A percentile compares a stretch with the other conserved stretches of the same genome.
Conservation (phyloP, 345 rosid genomes). For the Hevea brasiliensis region DNA sequence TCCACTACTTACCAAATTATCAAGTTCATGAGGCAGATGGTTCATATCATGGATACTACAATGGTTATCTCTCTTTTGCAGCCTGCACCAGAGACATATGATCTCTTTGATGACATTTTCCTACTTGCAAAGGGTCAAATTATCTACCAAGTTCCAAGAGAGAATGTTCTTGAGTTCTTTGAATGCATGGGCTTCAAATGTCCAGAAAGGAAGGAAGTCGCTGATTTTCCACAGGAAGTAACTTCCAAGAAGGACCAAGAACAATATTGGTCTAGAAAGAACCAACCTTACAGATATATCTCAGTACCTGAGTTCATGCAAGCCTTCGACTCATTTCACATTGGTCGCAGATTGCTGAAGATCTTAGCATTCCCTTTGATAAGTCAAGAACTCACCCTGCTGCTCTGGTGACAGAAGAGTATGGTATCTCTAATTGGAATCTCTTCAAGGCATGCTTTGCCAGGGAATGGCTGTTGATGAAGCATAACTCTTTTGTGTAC, state of each 20-base stretch:
- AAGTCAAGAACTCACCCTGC: constrained; percentile 58
- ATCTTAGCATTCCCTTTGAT: constrained; percentile 55
- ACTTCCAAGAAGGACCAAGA: constrained; percentile 74
- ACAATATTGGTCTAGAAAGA: constrained; percentile 62
- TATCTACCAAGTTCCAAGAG: constrained; percentile 73
- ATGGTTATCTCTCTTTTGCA: constrained; percentile 51
- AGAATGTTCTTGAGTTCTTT: constrained; percentile 63
- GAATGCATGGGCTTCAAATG: constrained; percentile 71
- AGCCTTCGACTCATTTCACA: constrained; percentile 52
- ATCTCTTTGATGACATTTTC: constrained; percentile 77
- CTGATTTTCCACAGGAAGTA: constrained; percentile 76
- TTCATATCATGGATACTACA: constrained; percentile 45
- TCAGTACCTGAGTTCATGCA: constrained; percentile 49
- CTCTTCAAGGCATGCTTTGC: constrained; percentile 65
- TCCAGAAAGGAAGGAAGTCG: constrained; percentile 74
- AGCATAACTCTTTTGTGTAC: constrained; percentile 39
- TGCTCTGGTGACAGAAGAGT: constrained; percentile 62
- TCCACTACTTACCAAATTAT: constrained; percentile 50
- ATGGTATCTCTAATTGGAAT: constrained; percentile 66
- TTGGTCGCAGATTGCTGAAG: constrained; percentile 46
- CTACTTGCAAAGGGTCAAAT: constrained; percentile 65
- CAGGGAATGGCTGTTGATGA: constrained; percentile 74
- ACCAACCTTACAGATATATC: constrained; percentile 48
- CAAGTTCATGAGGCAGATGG: constrained; percentile 48
- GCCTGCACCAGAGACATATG: constrained; percentile 53